Base-by-base conservation (phyloP, 2,329 filamentous ascomycete genomes). In the Paradendryphiella salina region DNA sequence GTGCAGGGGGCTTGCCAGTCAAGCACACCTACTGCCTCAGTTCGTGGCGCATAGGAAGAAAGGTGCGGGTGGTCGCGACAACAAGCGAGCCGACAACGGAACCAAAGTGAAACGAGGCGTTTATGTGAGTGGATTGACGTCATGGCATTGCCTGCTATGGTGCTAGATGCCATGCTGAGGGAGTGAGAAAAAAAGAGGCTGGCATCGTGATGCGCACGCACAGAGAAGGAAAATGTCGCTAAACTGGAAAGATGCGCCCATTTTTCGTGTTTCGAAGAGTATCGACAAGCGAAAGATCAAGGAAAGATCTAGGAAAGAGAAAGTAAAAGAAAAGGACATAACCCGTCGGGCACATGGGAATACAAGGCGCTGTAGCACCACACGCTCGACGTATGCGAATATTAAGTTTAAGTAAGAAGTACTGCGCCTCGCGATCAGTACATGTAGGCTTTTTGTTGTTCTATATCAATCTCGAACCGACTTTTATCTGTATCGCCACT, bases 361-460 rank as follows among this genome's bases (percentile, higher is more conserved):
- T 63, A 56, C 44, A 60, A 33, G 35, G 23, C 40, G 53, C 43
- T 51, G 47, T 41, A 46, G 50, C 40, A 42, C 46, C 34, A 50
- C 46, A 52, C 51, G 51, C 46, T 48, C 35, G 53, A 57, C 51
- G 45, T 39, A 50, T 47, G 50, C 54, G 54, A 52, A 26, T 26
- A 26, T 26, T 26, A 26, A 26, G 6, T 26, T 9, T 26, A 26
- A 6, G 23, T 26, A 26, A 10, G 23, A 26, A 38, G 48, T 55
- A 57, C 56, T 52, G 57, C 41, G 43, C 55, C 45, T 53, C 39
- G 43, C 48, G n/a, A 54, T 66, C 60, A 72, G 51, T 66, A 71
- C 67, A 69, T 71, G 54, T 65, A 71, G 29, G 55, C 42, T 56
- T 71, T 71, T 60, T 72, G 69, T 35, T 71, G 68, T 54, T 72